Evolutionary conservation across 345 rosid species (phyloP), one percentile per base, ranked within the genome.

Genomic region (Eucalyptus cloeziana): DNA sequence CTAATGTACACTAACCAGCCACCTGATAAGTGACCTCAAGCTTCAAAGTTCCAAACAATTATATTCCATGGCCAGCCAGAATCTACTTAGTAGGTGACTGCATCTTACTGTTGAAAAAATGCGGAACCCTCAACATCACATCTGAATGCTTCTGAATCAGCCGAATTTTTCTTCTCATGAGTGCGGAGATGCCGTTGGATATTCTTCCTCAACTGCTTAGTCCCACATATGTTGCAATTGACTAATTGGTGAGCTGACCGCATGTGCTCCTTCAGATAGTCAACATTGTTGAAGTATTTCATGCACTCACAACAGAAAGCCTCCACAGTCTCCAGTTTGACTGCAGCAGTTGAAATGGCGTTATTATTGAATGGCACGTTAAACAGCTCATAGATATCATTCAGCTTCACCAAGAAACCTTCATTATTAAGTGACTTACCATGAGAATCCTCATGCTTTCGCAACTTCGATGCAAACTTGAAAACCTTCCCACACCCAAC

Each of bases 231-330:
- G 89, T 94, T 93, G 52, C 99, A 98, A 76, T 56, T 91, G 7
- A 93, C 60, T 49, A 94, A 90, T 85, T 87, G 95, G 88, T 97
- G 99, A 94, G 94, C 93, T 22, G 94, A 90, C 88, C 90, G 89
- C 49, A 96, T 87, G 86, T 98, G 99, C 19, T 90, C 97, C 90
- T 88, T 93, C 3, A 95, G 95, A 87, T 96, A 95, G 86, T 95
- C 90, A 25, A 91, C 95, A 88, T 94, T 95, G 19, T 96, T 93
- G 89, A 97, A 95, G 88, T 94, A 92, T 89, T 96, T 93, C 97
- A 94, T 93, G 88, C 98, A 98, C 79, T 98, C 98, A 3, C 95
- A 88, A 91, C 98, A 97, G 87, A 97, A 92, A 5, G 98, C 97
- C 91, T 95, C 99, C 49, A 93, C 91, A 0, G 93, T 91, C 67